Evolutionary conservation across 768 basidiomycete species (phyloP), one percentile per base, ranked within the genome.

Genomic region (Leucosporidium creatinivorum): DNA sequence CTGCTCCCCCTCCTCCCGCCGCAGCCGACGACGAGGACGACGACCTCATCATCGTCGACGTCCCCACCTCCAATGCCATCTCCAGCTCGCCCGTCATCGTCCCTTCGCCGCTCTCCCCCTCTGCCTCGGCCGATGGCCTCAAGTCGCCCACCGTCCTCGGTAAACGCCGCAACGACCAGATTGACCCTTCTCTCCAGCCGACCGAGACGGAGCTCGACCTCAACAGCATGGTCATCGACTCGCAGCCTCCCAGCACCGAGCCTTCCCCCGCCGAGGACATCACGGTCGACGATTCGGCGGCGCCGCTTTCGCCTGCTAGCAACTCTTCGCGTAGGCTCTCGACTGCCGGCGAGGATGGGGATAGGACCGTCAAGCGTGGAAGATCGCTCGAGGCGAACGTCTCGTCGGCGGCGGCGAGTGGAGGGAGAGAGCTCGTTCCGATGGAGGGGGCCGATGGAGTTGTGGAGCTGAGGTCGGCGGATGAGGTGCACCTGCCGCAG

Each of bases 41-140:
- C 54, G 59, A 63, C 9, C 49, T 44, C 48, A 69, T 44, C 48
- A 28, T 57, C 52, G 25, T 69, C 62, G 56, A 55, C n/a, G 5
- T 23, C n/a, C 23, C 50, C 23, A 21, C 33, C 23, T 21, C 57
- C 57, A 25, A 25, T 8, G 52, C 52, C 25, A 58, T 58, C 33
- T 33, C 23, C 57, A n/a, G 12, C 25, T 65, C 58, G 12, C 50
- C 31, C 49, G 47, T 31, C 61, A 12, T 50, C 50, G 36, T 25
- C 31, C 28, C 23, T 66, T 28, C 57, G 50, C n/a, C 61, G 57
- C 7, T 39, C 30, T 33, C 47, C 57, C 10, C 51, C 30, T 33
- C 47, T 44, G 58, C 25, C 21, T 36, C 31, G 26, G 56, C 52
- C 15, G 28, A 50, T 31, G 61, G 61, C 48, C 33, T 57, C 26